A percentile compares a stretch with the other conserved stretches of the same genome.
These are phyloP conservation scores for Suillus clintonianus DNA, from an alignment of 768 basidiomycete genomes.

Conservation along the genomic window DNA sequence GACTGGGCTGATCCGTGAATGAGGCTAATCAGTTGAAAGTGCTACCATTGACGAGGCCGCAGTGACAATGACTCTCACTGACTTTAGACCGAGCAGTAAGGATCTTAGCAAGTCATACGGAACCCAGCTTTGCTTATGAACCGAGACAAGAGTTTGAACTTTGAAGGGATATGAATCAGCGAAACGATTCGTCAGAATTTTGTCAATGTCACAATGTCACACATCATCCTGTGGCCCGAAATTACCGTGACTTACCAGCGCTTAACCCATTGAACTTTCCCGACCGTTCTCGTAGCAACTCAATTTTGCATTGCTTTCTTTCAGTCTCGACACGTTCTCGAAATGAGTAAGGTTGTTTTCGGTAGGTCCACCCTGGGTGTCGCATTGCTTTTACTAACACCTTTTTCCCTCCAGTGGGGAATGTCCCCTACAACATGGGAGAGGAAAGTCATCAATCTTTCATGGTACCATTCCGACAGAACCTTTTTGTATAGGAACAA, in stretches of 20 bases:
- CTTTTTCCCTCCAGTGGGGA: constrained; percentile 57
- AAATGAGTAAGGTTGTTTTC: constrained; percentile 74
- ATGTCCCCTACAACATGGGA: constrained; percentile 89
- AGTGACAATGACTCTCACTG: not conserved
- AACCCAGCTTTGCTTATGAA: too few relatives aligned
- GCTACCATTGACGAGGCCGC: not conserved
- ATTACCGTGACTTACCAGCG: not conserved
- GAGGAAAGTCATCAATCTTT: constrained; percentile 45
- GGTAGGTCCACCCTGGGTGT: constrained; percentile 42
- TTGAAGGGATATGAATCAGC: not conserved
- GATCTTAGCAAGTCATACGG: not conserved
- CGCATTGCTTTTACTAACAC: not conserved
- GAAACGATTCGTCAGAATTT: not conserved
- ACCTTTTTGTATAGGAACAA: constrained; percentile 54
- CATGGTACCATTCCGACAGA: constrained; percentile 9
- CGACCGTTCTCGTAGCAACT: not conserved
- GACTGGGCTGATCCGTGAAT: too few relatives aligned
- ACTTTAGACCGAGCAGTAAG: too few relatives aligned
- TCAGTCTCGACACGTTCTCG: not conserved
- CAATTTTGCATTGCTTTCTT: not conserved
- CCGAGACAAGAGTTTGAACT: not conserved
- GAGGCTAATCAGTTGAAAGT: too few relatives aligned
- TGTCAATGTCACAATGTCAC: not conserved
- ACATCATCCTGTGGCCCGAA: not conserved
- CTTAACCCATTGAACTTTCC: not conserved